Evolutionary conservation across 768 basidiomycete species (phyloP), one percentile per base, ranked within the genome.

Genomic region (Xerocomellus chrysenteron): DNA sequence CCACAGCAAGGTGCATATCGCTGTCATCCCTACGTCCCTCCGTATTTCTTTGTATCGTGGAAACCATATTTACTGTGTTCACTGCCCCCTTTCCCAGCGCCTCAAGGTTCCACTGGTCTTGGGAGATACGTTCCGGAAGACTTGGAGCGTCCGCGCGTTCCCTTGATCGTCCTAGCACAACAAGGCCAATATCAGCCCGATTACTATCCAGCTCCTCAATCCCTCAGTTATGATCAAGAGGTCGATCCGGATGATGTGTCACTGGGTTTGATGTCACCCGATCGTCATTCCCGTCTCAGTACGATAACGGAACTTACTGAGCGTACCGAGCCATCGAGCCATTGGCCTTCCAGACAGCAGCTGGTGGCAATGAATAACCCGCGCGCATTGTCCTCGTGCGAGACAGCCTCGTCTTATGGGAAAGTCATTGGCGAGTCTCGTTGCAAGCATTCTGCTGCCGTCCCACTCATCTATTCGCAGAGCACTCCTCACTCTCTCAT

Each of bases 251-350:
- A 64, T 36, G 73, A 74, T 42, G 57, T 70, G 50, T 72, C 75
- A 50, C 64, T 72, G 50, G 74, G 74, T 43, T 69, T 73, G 13
- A 64, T 61, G 68, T 64, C 67, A 40, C 66, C 68, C 10, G 61
- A 66, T 61, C 70, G 60, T 16, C 50, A 61, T 50, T 71, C 75
- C 33, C 75, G 74, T 52, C 72, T 89, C 56, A 86, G 82, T 56
- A 87, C 84, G 5, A 91, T 91, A 56, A 77, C 81, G 24, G 88
- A 91, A 71, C 73, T 69, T 45, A 85, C 87, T 16, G 88, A 90
- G 66, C 77, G 77, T 35, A 84, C 87, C 36, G 86, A 85, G 58
- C 74, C 77, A 36, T 81, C 83, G 14, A 76, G 78, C 16, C 73
- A 75, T 41, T 80, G 79, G 76, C 76, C 76, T 30, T 74, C 78